These are phyloP conservation scores for Theobroma grandiflorum DNA, from an alignment of 441 rosid species.

Conservation along the genomic window DNA sequence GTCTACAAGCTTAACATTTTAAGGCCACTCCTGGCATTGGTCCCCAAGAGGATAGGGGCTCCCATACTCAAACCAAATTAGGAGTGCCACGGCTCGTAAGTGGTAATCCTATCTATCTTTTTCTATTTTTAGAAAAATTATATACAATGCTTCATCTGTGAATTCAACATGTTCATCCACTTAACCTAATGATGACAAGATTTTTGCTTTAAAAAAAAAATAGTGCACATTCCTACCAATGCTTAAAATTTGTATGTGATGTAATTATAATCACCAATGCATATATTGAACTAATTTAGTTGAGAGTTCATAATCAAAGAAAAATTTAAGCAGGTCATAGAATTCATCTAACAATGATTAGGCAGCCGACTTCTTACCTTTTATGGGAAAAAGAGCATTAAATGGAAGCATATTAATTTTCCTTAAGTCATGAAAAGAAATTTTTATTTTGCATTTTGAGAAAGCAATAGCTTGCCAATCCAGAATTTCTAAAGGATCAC, in stretches of 20 bases:
- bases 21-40: neutral
- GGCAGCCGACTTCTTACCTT: neutral
- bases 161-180: neutral
- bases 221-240: neutral
- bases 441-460: neutral
- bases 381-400: neutral
- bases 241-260: neutral
- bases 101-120: neutral
- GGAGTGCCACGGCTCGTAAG: neutral
- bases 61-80: neutral
- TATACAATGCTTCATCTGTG: neutral
- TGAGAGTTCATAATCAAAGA: neutral
- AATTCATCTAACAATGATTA: neutral
- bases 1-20: neutral
- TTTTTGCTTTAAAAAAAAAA: neutral
- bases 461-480: neutral
- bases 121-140: slow-evolving; percentile 1
- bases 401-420: neutral
- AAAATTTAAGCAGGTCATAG: neutral
- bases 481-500: neutral
- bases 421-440: neutral
- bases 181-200: neutral
- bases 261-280: neutral
- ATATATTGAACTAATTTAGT: neutral
- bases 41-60: neutral